Base-by-base conservation (phyloP, 2,329 filamentous ascomycete genomes). In the Fusarium lyarnte region DNA sequence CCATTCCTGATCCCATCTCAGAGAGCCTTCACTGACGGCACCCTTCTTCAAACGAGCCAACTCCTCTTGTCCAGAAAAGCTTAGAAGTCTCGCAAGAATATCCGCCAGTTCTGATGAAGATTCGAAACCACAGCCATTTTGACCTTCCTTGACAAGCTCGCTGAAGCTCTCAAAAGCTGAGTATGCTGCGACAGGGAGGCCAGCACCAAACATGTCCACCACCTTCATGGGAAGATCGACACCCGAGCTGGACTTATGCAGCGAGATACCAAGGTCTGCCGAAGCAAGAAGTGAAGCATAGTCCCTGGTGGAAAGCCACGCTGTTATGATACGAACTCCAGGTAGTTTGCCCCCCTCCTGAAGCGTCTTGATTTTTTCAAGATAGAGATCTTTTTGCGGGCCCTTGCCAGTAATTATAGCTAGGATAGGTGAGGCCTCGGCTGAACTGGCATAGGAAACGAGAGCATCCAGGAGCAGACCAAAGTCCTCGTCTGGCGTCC, bases 191-290 rank as follows among this genome's bases (percentile, higher is more conserved):
- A 99, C 96, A 0, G 96, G 96, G 33, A 99, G 84, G 0, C 95
- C 96, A 0, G 95, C 93, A 5, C 96, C 96, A 80, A 99, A 98
- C 95, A 99, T 98, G 80, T 99, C 96, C 19, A 99, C 95, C 2
- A 99, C 94, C 83, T 99, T 99, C 96, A 99, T 99, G 0, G 96
- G 96, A 25, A 99, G 85, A 81, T 99, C 96, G 1, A 99, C 94
- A 3, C 96, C 96, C 5, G 94, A 97, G 74, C 93, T 97, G 19
- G 94, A 98, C 73, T 90, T 97, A 83, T 99, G 96, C 31, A 99
- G 85, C 63, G 94, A 97, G 29, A 99, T 90, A 14, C 96, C 96
- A 1, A 99, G 85, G 77, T 98, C 95, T 6, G 96, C 94, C 47
- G 92, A 92, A 16, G 92, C 93, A 35, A 99, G 89, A 8, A 99